Conservation (phyloP, 768 basidiomycete genomes). For the Phaeotremella skinneri region DNA sequence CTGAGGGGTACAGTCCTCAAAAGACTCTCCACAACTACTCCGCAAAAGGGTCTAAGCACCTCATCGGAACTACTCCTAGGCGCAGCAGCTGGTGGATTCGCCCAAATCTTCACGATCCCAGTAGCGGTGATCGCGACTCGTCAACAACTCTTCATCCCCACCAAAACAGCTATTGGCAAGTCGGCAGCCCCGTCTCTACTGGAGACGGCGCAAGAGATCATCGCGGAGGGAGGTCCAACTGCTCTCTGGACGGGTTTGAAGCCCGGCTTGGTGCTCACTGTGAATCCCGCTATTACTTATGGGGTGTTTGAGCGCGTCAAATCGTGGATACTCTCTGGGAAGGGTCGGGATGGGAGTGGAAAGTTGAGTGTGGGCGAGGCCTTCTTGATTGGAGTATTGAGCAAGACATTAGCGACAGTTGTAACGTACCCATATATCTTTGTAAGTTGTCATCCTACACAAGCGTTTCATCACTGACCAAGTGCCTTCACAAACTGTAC, state of each 20-base stretch:
- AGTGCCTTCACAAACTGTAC: too few relatives aligned
- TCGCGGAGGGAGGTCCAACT: slow-evolving; percentile 56
- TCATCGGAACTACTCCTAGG: slow-evolving; percentile 74
- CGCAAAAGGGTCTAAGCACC: slow-evolving; percentile 36
- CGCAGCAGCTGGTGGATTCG: slow-evolving; percentile 86
- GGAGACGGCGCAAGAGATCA: slow-evolving; percentile 76
- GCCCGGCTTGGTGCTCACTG: slow-evolving; percentile 89
- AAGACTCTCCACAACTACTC: slow-evolving; percentile 17
- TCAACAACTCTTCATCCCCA: slow-evolving; percentile 74
- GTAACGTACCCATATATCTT: slow-evolving; percentile 57
- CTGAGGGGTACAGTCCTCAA: slow-evolving; percentile 61
- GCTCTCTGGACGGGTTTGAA: slow-evolving; percentile 92
- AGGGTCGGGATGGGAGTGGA: slow-evolving; percentile 41
- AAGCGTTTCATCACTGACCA: not conserved
- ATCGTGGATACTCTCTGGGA: slow-evolving; percentile 58
- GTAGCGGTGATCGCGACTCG: slow-evolving; percentile 96
- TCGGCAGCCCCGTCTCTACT: slow-evolving; percentile 62
- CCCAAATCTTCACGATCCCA: slow-evolving; percentile 97
- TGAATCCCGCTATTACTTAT: slow-evolving; percentile 97
- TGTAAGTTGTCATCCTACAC: slow-evolving; percentile 29
- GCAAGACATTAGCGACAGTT: slow-evolving; percentile 92
- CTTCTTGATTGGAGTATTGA: slow-evolving; percentile 84
- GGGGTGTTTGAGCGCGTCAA: slow-evolving; percentile 92
- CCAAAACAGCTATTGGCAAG: slow-evolving; percentile 36
- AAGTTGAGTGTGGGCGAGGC: slow-evolving; percentile 75